These are phyloP conservation scores for Boletus insuetus DNA, from an alignment of 768 basidiomycete species.

Conservation along the genomic window DNA sequence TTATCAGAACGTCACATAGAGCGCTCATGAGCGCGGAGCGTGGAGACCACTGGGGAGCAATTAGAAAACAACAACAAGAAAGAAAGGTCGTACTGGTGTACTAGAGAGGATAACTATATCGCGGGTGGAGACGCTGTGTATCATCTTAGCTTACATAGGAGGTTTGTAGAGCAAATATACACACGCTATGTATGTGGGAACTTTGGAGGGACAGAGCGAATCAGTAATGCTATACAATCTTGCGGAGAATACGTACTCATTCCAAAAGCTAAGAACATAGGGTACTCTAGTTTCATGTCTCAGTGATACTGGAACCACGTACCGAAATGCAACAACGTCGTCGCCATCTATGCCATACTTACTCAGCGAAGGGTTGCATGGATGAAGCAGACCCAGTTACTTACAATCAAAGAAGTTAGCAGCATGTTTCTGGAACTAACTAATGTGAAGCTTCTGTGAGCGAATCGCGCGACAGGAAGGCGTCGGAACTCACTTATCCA, in stretches of 20 bases:
- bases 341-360: neutral
- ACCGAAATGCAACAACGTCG: constrained; percentile 5
- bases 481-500: constrained; percentile 9
- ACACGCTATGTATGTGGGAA: neutral
- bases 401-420: constrained; percentile 7
- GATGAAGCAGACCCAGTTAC: neutral
- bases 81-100: neutral
- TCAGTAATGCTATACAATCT: neutral
- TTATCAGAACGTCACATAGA: constrained; percentile 15
- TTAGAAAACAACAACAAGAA: neutral
- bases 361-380: neutral
- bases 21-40: constrained; percentile 28
- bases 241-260: neutral
- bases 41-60: constrained; percentile 10
- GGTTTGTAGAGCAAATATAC: neutral
- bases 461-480: too few species aligned
- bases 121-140: neutral
- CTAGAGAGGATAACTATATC: neutral
- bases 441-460: neutral
- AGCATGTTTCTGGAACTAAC: constrained; percentile 4
- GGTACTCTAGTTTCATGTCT: neutral
- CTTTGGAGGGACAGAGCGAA: neutral
- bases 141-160: neutral
- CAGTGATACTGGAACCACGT: neutral
- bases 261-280: neutral